Evolutionary conservation across 352 stramenopile species (phyloP), one percentile per base, ranked within the genome.

Genomic region (Pythium periplocum): DNA sequence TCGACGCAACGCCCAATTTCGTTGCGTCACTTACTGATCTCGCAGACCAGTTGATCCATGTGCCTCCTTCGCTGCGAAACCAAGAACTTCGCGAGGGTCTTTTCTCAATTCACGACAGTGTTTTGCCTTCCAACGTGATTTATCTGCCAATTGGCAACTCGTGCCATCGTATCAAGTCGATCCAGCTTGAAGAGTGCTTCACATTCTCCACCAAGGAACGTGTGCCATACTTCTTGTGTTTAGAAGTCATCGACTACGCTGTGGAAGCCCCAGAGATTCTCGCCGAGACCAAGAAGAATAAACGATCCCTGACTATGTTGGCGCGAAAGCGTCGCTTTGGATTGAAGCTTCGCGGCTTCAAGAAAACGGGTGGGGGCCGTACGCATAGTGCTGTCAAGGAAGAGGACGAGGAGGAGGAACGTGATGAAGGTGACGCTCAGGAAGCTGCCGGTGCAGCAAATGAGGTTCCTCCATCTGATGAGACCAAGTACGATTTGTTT

Each of bases 161-260:
- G 8, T 85, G 70, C 35, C 81, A 91, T 47, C 80, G 83, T 26
- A 75, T 93, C 7, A 90, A 90, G 48, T 63, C 66, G 4, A 76
- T 93, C 58, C 64, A 73, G 30, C 67, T 84, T 0, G 77, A 91
- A 17, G 83, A 93, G 55, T 87, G 78, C 52, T 91, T 91, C 51
- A 80, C 78, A 6, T 93, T 93, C 41, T 91, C 80, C 0, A 93
- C 83, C 0, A 91, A 91, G 37, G 78, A 91, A 45, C 73, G 83
- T n/a, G 83, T 91, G 38, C 83, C 83, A 8, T 93, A 88, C 47
- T 86, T 93, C 32, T 53, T 93, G 11, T 89, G 81, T 47, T 71
- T 93, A 1, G 83, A 93, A 44, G 83, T 93, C 5, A 61, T 93
- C 39, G 83, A 93, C 51, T 91, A 90, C 51, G 75, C 76, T 10